Evolutionary conservation across 441 rosid species (phyloP).

Genomic region (Breynia disticha): DNA sequence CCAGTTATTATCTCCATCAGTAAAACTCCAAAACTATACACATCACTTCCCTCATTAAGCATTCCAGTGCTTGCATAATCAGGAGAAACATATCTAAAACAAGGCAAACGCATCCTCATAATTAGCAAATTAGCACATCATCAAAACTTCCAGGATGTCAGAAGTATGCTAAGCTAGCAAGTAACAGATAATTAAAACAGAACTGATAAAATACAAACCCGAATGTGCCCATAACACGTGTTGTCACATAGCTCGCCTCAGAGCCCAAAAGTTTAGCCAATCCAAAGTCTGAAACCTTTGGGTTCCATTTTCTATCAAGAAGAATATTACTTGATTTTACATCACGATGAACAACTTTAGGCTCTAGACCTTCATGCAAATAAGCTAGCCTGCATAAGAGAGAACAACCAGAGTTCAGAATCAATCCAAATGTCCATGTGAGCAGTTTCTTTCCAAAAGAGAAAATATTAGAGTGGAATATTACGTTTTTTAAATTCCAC

Average conservation of each 20-base stretch:
- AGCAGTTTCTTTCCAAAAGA: neutral
- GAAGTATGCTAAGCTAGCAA: too few species aligned
- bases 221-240: constrained; percentile 97
- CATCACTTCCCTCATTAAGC: constrained; percentile 96
- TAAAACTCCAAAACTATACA: constrained; percentile 86
- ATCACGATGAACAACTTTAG: constrained; percentile 96
- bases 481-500: too few species aligned
- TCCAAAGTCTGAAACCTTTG: constrained; percentile 94
- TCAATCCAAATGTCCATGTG: neutral
- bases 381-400: constrained; percentile 60
- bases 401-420: constrained; percentile 7
- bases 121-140: neutral
- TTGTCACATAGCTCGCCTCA: constrained; percentile 83
- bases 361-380: constrained; percentile 95
- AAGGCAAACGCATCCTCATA: constrained; percentile 1
- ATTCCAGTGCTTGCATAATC: constrained; percentile 97
- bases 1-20: constrained; percentile 96
- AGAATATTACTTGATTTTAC: constrained; percentile 95
- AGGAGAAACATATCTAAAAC: constrained; percentile 78
- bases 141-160: too few species aligned
- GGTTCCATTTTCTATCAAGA: constrained; percentile 73
- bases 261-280: constrained; percentile 89
- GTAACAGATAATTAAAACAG: too few species aligned
- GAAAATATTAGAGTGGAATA: neutral
- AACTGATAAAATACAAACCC: constrained; percentile 43